phyloP scores from a whole-genome alignment of 305 asterid species.

The Fraxinus angustifolia region DNA sequence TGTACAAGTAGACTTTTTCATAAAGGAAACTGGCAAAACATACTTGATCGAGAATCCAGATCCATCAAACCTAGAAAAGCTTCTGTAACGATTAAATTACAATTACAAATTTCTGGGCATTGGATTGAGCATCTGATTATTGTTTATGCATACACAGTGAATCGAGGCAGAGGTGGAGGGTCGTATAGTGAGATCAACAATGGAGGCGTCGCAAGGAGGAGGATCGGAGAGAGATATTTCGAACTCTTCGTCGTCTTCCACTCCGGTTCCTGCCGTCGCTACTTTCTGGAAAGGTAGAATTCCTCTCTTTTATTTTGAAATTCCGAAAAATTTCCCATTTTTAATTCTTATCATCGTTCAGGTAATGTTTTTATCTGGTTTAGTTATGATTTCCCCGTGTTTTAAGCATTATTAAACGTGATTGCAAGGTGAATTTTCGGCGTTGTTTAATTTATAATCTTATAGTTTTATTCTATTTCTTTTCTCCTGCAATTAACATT shows the following conservation, averaged over 20 bases:
- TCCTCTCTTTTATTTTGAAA: slow-evolving; percentile 1
- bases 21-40: neutral
- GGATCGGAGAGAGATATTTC: slow-evolving; percentile 74
- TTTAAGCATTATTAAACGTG: neutral
- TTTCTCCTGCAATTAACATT: neutral
- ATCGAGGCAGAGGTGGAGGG: neutral
- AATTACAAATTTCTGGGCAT: neutral
- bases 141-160: neutral
- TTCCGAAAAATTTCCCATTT: neutral
- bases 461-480: neutral
- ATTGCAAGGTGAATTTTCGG: neutral
- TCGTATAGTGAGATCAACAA: slow-evolving; percentile 36
- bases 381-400: neutral
- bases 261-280: slow-evolving; percentile 71
- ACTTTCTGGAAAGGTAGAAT: slow-evolving; percentile 84
- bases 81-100: neutral
- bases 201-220: slow-evolving; percentile 70
- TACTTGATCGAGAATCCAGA: neutral
- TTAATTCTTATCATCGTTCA: neutral
- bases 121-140: neutral
- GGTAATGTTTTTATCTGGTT: neutral
- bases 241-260: slow-evolving; percentile 57
- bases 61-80: neutral
- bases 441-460: neutral
- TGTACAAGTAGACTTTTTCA: neutral